These are phyloP conservation scores for Durusdinium trenchii DNA, from an alignment of 73 alveolate genomes.

Conservation along the genomic window DNA sequence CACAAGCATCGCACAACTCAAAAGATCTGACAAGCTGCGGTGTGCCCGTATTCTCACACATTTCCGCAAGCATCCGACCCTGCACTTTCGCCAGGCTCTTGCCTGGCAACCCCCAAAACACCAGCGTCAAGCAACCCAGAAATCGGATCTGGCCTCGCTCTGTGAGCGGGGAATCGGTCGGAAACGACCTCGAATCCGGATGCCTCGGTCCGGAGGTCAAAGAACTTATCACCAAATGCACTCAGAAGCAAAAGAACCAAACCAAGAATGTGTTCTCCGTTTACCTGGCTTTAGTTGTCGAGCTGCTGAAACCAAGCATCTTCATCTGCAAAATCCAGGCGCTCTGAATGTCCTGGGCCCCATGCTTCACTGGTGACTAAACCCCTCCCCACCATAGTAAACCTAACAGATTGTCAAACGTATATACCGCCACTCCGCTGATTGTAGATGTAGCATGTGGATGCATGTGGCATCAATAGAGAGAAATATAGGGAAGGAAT, in stretches of 20 bases:
- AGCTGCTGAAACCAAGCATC: slow-evolving; percentile 87
- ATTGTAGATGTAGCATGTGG: too few species aligned
- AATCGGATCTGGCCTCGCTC: not conserved
- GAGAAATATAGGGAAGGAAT: not conserved
- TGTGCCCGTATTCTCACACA: slow-evolving; percentile 21
- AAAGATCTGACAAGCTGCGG: slow-evolving; percentile 18
- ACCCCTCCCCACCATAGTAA: too few species aligned
- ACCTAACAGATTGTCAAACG: too few species aligned
- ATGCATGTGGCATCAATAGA: not conserved
- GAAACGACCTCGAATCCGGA: slow-evolving; percentile 72
- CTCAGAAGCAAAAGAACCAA: not conserved
- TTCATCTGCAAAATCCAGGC: slow-evolving; percentile 91
- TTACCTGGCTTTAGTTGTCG: not conserved
- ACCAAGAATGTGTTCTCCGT: too few species aligned
- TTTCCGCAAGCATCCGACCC: slow-evolving; percentile 67
- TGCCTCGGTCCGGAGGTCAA: slow-evolving; percentile 14
- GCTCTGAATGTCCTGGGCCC: slow-evolving; percentile 88
- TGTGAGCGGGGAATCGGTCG: slow-evolving; percentile 88
- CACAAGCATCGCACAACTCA: not conserved
- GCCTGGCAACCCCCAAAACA: slow-evolving; percentile 39
- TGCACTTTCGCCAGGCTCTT: slow-evolving; percentile 81
- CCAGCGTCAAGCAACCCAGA: not conserved
- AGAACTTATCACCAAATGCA: not conserved
- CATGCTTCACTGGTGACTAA: too few species aligned
- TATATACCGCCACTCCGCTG: too few species aligned